Percentiles rank a stretch among this genome's conserved stretches.
Evolutionary conservation across 495 filamentous ascomycete genomes (phyloP).

Genomic region (Penicillium pancosmium): DNA sequence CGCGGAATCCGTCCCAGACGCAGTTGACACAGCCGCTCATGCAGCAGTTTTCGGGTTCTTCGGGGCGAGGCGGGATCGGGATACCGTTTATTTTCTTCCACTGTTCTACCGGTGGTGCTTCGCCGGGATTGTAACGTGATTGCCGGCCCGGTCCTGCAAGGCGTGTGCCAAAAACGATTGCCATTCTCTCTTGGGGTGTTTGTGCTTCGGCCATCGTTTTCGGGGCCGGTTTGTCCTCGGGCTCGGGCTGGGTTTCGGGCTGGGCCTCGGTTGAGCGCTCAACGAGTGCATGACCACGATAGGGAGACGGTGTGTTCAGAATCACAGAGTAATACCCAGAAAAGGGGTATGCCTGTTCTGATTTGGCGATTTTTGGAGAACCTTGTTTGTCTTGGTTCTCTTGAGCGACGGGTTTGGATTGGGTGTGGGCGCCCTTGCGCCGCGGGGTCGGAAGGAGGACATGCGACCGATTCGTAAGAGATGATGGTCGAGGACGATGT

Average conservation of each 20-base stretch:
- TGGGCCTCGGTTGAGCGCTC: constrained; percentile 24
- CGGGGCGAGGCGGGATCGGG: constrained; percentile 76
- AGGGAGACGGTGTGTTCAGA: constrained; percentile 34
- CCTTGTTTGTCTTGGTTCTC: constrained; percentile 16
- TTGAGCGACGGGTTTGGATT: constrained; percentile 7
- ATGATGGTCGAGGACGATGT: constrained; percentile 1
- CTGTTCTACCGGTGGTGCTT: constrained; percentile 41
- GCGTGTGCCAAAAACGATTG: constrained; percentile 76
- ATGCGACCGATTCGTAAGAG: constrained; percentile 20
- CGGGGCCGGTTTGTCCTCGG: constrained; percentile 31
- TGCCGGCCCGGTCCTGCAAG: constrained; percentile 70
- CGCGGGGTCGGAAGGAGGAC: constrained; percentile 23
- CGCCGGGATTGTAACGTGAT: constrained; percentile 57
- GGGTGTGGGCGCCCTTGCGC: constrained; percentile 26
- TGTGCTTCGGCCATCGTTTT: constrained; percentile 27
- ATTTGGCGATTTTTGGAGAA: constrained; percentile 11
- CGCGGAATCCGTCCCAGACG: constrained; percentile 89
- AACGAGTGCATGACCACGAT: constrained; percentile 25
- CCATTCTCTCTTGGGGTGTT: constrained; percentile 55
- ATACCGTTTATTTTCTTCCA: constrained; percentile 74
- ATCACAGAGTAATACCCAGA: constrained; percentile 47
- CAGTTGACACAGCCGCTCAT: constrained; percentile 99
- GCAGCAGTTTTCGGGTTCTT: constrained; percentile 97
- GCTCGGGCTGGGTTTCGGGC: constrained; percentile 16
- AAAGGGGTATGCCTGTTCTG: constrained; percentile 42